Conservation (phyloP, 2,329 filamentous ascomycete genomes). For the Sclerotinia spermophila region DNA sequence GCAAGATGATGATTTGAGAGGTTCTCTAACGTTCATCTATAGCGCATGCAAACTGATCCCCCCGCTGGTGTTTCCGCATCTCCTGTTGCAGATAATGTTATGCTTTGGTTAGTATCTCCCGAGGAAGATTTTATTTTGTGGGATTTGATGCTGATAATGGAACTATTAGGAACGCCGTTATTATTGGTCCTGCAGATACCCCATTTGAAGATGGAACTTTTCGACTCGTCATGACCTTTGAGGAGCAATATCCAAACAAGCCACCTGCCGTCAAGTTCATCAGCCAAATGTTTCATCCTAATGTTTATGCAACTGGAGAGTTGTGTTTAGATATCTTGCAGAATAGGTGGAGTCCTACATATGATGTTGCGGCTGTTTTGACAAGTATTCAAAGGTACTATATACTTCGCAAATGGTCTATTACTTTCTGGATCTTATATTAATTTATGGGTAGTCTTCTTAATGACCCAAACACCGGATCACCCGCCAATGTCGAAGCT, state of each 20-base stretch:
- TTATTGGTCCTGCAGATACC: slow-evolving; percentile 94
- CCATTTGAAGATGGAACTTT: slow-evolving; percentile 99
- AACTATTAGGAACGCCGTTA: slow-evolving; percentile 82
- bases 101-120: slow-evolving; percentile 70
- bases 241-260: slow-evolving; percentile 98
- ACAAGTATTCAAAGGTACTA: slow-evolving; percentile 93
- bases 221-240: slow-evolving; percentile 96
- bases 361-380: slow-evolving; percentile 94
- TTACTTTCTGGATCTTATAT: slow-evolving; percentile 19
- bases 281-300: slow-evolving; percentile 98
- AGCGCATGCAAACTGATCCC: slow-evolving; percentile 99
- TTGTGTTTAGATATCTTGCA: slow-evolving; percentile 95
- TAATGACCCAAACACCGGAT: slow-evolving; percentile 98
- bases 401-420: neutral
- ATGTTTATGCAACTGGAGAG: slow-evolving; percentile 96
- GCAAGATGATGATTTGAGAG: slow-evolving; percentile 1
- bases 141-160: slow-evolving; percentile 14
- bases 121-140: neutral
- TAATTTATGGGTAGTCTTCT: slow-evolving; percentile 62
- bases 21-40: slow-evolving; percentile 27
- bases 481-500: slow-evolving; percentile 94
- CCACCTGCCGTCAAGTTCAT: slow-evolving; percentile 98
- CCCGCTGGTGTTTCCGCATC: slow-evolving; percentile 95
- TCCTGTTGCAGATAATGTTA: slow-evolving; percentile 92
- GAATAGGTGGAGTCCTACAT: slow-evolving; percentile 97